Base-by-base conservation (phyloP, 2,329 filamentous ascomycete genomes). In the Ilyonectria mors-panacis region DNA sequence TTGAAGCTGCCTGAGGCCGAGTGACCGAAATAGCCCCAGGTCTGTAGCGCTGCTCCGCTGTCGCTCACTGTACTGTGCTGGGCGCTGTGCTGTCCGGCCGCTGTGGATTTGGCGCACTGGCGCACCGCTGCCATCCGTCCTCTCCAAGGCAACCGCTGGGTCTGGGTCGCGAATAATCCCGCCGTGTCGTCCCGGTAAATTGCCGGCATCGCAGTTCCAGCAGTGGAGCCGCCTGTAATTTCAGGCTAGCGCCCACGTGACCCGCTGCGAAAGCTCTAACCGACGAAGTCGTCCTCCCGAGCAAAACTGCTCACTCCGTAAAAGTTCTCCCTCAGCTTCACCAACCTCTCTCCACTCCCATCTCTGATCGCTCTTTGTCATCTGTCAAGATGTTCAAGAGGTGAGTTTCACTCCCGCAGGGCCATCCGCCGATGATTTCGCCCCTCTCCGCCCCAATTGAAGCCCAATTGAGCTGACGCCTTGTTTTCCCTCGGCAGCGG, bases 331-430 rank as follows among this genome's bases (percentile, higher is more conserved):
- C 81, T 81, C 82, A 82, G 80, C 77, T 79, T 81, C 81, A 82
- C 81, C 79, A 84, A 86, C 85, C 83, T 83, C 83, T 85, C 85
- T 87, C 85, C 87, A 85, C 86, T 84, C 85, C 80, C 83, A 86
- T 88, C 82, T 83, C 82, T 82, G 84, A 87, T 86, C 86, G 87
- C 88, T 89, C 87, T 88, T 85, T 85, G 85, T 87, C 87, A 89
- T 91, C 89, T 86, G 84, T 84, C 87, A 93, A 88, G 90, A 94
- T 94, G 92, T 92, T 93, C 87, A 93, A 93, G 91, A 93, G 91
- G 92, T 94, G 85, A 85, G 90, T 88, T 78, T 63, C 69, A 67
- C 69, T 76, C 69, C 66, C 74, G 69, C 59, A 81, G 69, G 42
- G 53, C 73, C 59, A 75, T 79, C 78, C 76, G 70, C 60, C 67